Evolutionary conservation across 2,329 filamentous ascomycete genomes (phyloP), one percentile per base, ranked within the genome.

Genomic region (Colletotrichum eremochloae): DNA sequence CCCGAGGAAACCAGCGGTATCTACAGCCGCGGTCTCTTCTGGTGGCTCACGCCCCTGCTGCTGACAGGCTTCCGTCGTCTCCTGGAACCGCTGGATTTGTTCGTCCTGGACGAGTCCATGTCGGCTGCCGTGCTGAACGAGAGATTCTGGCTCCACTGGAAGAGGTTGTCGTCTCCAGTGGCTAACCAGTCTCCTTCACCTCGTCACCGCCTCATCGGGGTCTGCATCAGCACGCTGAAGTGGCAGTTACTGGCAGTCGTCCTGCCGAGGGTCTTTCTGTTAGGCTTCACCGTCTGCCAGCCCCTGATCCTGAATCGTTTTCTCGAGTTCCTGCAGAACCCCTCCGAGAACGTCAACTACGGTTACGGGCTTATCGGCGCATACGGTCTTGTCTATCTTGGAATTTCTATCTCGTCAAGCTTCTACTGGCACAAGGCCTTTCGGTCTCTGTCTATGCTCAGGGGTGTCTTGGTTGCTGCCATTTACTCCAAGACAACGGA

Each of bases 351-450:
- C 6, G 48, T 82, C 0, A 79, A 80, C 36, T 74, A 74, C 2
- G 80, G 80, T 1, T 82, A 81, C 57, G 82, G 83, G 5, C 79
- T 86, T 18, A 82, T 86, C 52, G 83, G 79, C 2, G 83, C 84
- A 0, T 81, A 81, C 15, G 73, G 80, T 3, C 72, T 85, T 1
- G 78, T 86, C 5, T 86, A 85, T 66, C 68, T 82, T 12, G 84
- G 85, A 2, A 80, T 85, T 40, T 83, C 84, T 2, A 84, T 78
- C 9, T 72, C 75, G 5, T 75, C 74, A 24, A 75, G 76, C 46
- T 75, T 76, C 24, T 75, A 76, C 71, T 73, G 74, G 65, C 74
- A 75, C 63, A 76, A 76, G 7, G 74, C 70, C 11, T 77, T 75
- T 38, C 76, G 77, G 2, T 72, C 75, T n/a, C 73, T 76, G 48